Base-by-base conservation (phyloP, 2,329 filamentous ascomycete species). In the Westerdykella aurantiaca region DNA sequence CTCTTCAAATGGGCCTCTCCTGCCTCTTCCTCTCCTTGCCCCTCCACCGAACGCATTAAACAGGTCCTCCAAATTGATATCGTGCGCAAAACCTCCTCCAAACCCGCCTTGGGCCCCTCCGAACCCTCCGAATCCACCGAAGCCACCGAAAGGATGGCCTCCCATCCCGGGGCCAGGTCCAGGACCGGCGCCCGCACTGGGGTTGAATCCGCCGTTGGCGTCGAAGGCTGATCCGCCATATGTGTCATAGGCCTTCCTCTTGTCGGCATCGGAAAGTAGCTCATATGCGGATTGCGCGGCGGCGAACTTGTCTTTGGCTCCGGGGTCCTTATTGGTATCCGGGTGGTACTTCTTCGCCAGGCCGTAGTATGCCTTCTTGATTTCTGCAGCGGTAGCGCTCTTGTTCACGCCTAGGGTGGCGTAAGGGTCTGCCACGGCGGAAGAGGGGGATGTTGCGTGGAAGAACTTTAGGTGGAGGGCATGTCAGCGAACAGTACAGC, bases 311-410 rank as follows among this genome's bases (percentile, higher is more conserved):
- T 97, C 93, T 67, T 97, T 97, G 31, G 93, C 90, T n/a, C 75
- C 78, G 2, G 87, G 69, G 56, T 97, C 93, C 68, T 97, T 97
- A 76, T 97, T 98, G 31, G 93, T 97, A 66, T 98, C 93, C 7
- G 93, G 93, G 61, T 98, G 93, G 66, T 82, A 98, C 64, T 97
- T 98, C 71, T 98, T 98, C 16, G 93, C 93, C 46, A 97, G 76
- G 40, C 90, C 88, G 66, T 98, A 98, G 74, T 98, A 98, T 3
- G 93, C 90, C 69, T 96, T 97, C 68, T 98, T 98, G 66, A 98
- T 97, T 31, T 97, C 91, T 47, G 81, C 75, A 3, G 88, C 73
- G 1, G 87, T 83, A n/a, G 93, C 88, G 49, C 71, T 78, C 67
- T 91, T 95, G 59, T 75, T 75, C 23, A 98, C 88, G 12, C 93